Conservation (phyloP, 1,284 basidiomycete genomes). For the Leccinum solheimii region DNA sequence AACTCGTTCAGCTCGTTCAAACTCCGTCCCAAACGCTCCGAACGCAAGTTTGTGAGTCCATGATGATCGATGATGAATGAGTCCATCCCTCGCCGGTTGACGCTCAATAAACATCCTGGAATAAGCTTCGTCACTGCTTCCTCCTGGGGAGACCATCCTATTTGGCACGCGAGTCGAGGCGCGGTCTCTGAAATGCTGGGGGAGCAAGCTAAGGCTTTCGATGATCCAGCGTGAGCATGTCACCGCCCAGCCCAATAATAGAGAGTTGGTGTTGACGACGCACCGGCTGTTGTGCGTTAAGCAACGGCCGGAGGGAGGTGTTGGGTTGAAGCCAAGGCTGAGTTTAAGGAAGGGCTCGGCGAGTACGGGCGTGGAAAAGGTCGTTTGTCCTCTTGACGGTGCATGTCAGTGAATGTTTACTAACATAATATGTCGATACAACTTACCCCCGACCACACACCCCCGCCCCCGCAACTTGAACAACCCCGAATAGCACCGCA, state of each 20-base stretch:
- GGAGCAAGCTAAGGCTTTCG: conserved; percentile 55
- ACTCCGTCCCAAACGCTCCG: too few species aligned
- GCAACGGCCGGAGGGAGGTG: conserved; percentile 37
- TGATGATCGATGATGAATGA: background rate
- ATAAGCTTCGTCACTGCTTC: conserved; percentile 43
- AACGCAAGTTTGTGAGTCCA: conserved; percentile 37
- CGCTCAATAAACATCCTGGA: background rate
- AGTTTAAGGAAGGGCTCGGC: conserved; percentile 36
- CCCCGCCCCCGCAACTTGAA: too few species aligned
- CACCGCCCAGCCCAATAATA: conserved; percentile 17
- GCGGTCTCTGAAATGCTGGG: conserved; percentile 53
- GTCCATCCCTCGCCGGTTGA: background rate
- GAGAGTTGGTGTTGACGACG: conserved; percentile 46
- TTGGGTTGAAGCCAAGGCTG: conserved; percentile 52
- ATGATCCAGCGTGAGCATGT: conserved; percentile 41
- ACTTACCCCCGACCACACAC: too few species aligned
- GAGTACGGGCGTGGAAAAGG: conserved; percentile 44
- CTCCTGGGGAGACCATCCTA: conserved; percentile 48
- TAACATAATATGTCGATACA: too few species aligned
- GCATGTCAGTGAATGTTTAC: conserved; percentile 8
- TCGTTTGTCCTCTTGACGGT: conserved; percentile 62
- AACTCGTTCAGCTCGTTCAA: too few species aligned
- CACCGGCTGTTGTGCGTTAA: conserved; percentile 60
- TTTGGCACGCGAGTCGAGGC: conserved; percentile 56
- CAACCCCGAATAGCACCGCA: too few species aligned